phyloP scores from a whole-genome alignment of 2,329 filamentous ascomycete genomes.

The Pseudogymnoascus sp. region DNA sequence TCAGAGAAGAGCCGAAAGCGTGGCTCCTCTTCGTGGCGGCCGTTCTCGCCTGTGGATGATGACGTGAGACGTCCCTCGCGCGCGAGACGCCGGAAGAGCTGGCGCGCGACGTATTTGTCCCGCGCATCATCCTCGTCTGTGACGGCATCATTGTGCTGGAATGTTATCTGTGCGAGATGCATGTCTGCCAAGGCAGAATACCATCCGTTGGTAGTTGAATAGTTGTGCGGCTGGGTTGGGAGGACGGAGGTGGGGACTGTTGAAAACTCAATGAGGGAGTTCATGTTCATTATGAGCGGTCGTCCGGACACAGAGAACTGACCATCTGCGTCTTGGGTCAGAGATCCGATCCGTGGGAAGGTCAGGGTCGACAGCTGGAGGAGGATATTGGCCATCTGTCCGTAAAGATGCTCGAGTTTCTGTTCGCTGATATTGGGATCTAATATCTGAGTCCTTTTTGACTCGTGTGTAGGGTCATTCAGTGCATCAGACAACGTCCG shows the following conservation, averaged over 20 bases:
- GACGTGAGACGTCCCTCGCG: neutral
- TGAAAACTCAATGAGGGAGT: conserved; percentile 27
- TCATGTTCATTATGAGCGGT: conserved; percentile 38
- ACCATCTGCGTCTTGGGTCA: conserved; percentile 24
- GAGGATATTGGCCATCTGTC: conserved; percentile 35
- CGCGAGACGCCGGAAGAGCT: conserved; percentile 33
- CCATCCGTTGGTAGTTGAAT: conserved; percentile 6
- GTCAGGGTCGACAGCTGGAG: conserved; percentile 31
- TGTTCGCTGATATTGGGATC: conserved; percentile 29
- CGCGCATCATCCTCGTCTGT: conserved; percentile 33
- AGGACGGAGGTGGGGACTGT: conserved; percentile 14
- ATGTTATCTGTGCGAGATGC: conserved; percentile 27
- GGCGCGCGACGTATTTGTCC: conserved; percentile 36
- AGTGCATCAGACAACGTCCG: conserved; percentile 21
- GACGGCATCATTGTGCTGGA: conserved; percentile 35
- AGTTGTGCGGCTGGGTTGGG: too few species aligned
- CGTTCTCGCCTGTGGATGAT: too few species aligned
- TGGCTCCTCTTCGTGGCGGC: too few species aligned
- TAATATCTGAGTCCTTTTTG: conserved; percentile 26
- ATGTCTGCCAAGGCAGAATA: conserved; percentile 18
- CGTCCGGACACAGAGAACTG: conserved; percentile 25
- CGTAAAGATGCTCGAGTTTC: conserved; percentile 31
- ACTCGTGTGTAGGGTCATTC: conserved; percentile 11
- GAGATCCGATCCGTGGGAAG: conserved; percentile 34
- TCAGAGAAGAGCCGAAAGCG: conserved; percentile 27